A percentile compares a stretch with the other conserved stretches of the same genome.
Evolutionary conservation across 2,329 filamentous ascomycete genomes (phyloP).

Genomic region (Xylaria digitata): DNA sequence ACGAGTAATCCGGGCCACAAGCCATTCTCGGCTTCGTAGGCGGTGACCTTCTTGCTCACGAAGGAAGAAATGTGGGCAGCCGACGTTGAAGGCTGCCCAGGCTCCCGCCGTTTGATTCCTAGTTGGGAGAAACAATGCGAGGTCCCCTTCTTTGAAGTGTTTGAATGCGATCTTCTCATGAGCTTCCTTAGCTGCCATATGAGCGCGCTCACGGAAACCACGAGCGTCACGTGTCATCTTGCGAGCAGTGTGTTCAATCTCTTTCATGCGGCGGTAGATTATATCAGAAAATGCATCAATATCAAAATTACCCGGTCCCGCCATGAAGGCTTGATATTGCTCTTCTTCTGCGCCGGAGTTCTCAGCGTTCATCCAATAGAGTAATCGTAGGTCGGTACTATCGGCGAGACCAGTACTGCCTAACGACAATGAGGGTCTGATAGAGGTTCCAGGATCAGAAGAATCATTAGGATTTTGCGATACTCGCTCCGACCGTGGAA

Average conservation of each 20-base stretch:
- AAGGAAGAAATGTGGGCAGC: conserved; percentile 96
- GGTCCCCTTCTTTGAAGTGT: conserved; percentile 95
- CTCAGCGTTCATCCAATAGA: conserved; percentile 83
- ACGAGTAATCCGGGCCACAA: conserved; percentile 92
- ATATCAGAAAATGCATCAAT: conserved; percentile 86
- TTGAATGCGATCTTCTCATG: conserved; percentile 97
- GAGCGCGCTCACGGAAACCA: conserved; percentile 87
- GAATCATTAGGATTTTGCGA: conserved; percentile 69
- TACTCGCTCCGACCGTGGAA: conserved; percentile 69
- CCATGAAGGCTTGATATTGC: conserved; percentile 80
- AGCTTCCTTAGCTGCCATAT: conserved; percentile 82
- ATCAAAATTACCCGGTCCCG: conserved; percentile 80
- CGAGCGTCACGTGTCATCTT: conserved; percentile 93
- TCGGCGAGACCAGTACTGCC: conserved; percentile 68
- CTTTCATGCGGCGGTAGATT: conserved; percentile 88
- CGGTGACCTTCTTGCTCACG: conserved; percentile 92
- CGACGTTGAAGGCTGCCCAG: conserved; percentile 98
- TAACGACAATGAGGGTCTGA: conserved; percentile 65
- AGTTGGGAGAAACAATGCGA: conserved; percentile 93
- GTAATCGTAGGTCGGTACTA: conserved; percentile 74
- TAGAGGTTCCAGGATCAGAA: conserved; percentile 64
- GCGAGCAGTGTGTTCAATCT: conserved; percentile 90
- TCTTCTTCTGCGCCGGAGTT: conserved; percentile 74
- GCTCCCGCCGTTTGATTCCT: conserved; percentile 93
- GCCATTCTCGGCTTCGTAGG: conserved; percentile 87